Percentiles rank a stretch among this genome's conserved stretches.
These are phyloP conservation scores for Amanita rubescens DNA, from an alignment of 768 basidiomycete genomes.

Conservation along the genomic window DNA sequence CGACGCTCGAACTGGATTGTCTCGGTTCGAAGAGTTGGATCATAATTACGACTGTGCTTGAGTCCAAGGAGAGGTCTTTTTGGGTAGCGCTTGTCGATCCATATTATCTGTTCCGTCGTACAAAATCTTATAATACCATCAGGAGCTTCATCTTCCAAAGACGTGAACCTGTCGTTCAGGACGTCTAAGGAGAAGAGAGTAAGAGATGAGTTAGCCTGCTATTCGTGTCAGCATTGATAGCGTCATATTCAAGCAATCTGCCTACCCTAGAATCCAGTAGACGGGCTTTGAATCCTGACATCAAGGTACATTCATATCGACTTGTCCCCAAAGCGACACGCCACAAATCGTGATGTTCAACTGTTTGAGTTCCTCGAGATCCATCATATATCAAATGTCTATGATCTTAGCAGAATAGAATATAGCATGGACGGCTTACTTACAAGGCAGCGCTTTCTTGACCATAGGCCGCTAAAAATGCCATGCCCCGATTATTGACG, in stretches of 20 bases:
- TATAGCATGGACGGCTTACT: constrained; percentile 13
- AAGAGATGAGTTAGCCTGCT: constrained; percentile 22
- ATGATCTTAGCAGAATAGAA: not conserved
- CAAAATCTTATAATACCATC: constrained; percentile 45
- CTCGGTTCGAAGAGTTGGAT: constrained; percentile 44
- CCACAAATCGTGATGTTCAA: constrained; percentile 40
- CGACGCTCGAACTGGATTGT: constrained; percentile 28
- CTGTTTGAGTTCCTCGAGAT: not conserved
- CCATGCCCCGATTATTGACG: constrained; percentile 44
- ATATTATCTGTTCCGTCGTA: constrained; percentile 56
- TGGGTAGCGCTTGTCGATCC: constrained; percentile 63
- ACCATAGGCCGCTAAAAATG: constrained; percentile 40
- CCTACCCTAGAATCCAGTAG: constrained; percentile 55
- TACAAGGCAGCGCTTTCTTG: constrained; percentile 34
- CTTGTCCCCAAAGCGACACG: constrained; percentile 34
- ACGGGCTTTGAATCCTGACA: constrained; percentile 36
- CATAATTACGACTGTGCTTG: constrained; percentile 53
- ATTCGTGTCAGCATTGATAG: constrained; percentile 2
- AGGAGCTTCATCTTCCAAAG: constrained; percentile 35
- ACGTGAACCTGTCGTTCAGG: constrained; percentile 40
- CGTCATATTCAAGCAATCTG: not conserved
- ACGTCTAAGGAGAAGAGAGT: constrained; percentile 29
- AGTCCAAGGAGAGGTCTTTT: constrained; percentile 51
- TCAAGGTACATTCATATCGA: constrained; percentile 34
- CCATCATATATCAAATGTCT: constrained; percentile 14